Conservation (phyloP, 106 monocot species). For the Allium fistulosum region DNA sequence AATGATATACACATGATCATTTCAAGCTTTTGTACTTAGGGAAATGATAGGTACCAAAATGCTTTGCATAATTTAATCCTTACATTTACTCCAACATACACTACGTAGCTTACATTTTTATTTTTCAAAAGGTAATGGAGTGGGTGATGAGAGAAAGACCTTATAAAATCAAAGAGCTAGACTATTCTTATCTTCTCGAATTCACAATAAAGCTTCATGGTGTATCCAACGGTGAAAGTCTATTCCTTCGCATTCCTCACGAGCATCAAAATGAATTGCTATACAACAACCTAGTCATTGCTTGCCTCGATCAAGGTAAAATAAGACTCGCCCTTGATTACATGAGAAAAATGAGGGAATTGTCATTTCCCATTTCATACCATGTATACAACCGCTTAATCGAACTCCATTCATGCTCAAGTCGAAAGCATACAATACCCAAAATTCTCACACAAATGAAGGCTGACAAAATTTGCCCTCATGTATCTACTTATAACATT, state of each 20-base stretch:
- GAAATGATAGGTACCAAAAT: too few relatives aligned
- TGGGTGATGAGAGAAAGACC: slow-evolving; percentile 92
- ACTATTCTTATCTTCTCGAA: slow-evolving; percentile 86
- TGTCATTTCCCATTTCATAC: slow-evolving; percentile 65
- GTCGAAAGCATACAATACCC: slow-evolving; percentile 54
- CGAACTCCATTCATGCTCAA: slow-evolving; percentile 60
- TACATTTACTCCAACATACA: too few relatives aligned
- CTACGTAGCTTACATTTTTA: background rate
- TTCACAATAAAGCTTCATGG: slow-evolving; percentile 87
- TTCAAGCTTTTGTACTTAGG: too few relatives aligned
- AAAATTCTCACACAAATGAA: slow-evolving; percentile 86
- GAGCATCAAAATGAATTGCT: slow-evolving; percentile 75
- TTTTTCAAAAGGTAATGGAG: slow-evolving; percentile 69
- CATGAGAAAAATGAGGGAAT: slow-evolving; percentile 88
- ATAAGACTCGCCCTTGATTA: slow-evolving; percentile 70
- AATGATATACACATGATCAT: too few relatives aligned
- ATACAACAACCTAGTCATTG: slow-evolving; percentile 92
- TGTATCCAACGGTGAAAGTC: slow-evolving; percentile 57
- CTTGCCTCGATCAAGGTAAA: slow-evolving; percentile 66
- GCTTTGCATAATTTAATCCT: too few relatives aligned
- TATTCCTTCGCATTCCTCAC: slow-evolving; percentile 66
- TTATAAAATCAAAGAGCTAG: slow-evolving; percentile 80
- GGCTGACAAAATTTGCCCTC: slow-evolving; percentile 62
- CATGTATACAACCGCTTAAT: slow-evolving; percentile 84
- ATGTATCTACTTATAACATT: slow-evolving; percentile 90